These are phyloP conservation scores for Nemania sp. DNA, from an alignment of 2,329 filamentous ascomycete species.

Conservation along the genomic window DNA sequence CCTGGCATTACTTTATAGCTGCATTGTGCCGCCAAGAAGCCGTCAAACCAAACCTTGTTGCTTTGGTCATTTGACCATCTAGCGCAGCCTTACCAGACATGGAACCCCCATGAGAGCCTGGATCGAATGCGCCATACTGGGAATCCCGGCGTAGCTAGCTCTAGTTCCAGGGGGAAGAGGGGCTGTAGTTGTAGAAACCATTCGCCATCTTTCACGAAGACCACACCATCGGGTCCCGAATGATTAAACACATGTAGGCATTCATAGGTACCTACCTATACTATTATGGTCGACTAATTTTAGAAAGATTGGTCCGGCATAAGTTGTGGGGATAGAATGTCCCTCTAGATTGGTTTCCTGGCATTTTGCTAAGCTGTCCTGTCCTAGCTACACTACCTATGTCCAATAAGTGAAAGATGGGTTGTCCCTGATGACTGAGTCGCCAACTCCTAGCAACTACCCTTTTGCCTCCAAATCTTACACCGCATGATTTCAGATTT, in stretches of 20 bases:
- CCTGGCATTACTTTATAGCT: slow-evolving; percentile 1
- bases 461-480: neutral
- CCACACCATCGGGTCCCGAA: too few species aligned
- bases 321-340: too few species aligned
- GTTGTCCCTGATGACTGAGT: neutral
- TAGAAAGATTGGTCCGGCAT: too few species aligned
- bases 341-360: too few species aligned
- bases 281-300: too few species aligned
- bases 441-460: neutral
- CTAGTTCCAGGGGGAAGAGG: neutral
- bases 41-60: neutral
- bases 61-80: slow-evolving; percentile 1
- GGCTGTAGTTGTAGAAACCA: neutral
- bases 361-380: neutral
- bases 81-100: neutral
- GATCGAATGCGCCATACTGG: neutral
- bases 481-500: neutral
- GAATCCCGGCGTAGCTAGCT: neutral
- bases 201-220: neutral
- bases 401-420: neutral
- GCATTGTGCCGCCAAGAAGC: slow-evolving; percentile 6
- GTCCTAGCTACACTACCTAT: too few species aligned
- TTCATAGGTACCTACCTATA: too few species aligned
- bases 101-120: neutral
- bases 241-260: too few species aligned